Evolutionary conservation across 495 filamentous ascomycete genomes (phyloP).

Genomic region (Penicillium pulvis): DNA sequence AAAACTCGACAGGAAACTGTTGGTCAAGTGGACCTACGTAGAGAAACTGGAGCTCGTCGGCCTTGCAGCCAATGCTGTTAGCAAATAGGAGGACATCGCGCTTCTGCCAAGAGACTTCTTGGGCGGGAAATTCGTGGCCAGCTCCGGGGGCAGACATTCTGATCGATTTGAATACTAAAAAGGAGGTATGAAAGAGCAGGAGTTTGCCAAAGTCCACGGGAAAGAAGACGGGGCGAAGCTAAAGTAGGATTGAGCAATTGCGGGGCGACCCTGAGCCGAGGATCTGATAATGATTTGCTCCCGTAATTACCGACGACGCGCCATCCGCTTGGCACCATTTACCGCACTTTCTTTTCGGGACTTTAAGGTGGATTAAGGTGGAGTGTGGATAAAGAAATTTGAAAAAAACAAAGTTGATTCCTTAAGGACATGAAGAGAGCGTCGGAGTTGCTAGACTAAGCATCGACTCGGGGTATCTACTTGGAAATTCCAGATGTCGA

Average conservation of each 20-base stretch:
- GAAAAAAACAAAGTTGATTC: slow-evolving; percentile 1
- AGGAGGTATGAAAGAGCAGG: neutral
- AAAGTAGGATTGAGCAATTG: slow-evolving; percentile 28
- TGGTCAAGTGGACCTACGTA: slow-evolving; percentile 55
- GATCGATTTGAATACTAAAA: neutral
- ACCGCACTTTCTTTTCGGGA: neutral
- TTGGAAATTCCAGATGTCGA: slow-evolving; percentile 43
- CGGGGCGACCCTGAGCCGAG: slow-evolving; percentile 31
- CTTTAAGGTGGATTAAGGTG: neutral
- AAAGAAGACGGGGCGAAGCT: slow-evolving; percentile 10
- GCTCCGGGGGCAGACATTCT: slow-evolving; percentile 63
- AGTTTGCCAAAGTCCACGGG: neutral
- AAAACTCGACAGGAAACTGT: slow-evolving; percentile 16
- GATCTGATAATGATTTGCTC: slow-evolving; percentile 34
- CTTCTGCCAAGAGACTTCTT: slow-evolving; percentile 80
- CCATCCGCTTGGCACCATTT: slow-evolving; percentile 15
- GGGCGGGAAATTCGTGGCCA: slow-evolving; percentile 74
- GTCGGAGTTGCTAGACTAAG: slow-evolving; percentile 50
- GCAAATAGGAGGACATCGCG: slow-evolving; percentile 85
- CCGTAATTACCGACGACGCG: slow-evolving; percentile 22
- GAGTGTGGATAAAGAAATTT: neutral
- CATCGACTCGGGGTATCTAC: slow-evolving; percentile 57
- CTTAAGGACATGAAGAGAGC: slow-evolving; percentile 32
- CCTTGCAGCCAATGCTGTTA: slow-evolving; percentile 79
- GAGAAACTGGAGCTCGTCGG: slow-evolving; percentile 88